phyloP scores from a whole-genome alignment of 106 monocot genomes.

The Phalaenopsis equestris region DNA sequence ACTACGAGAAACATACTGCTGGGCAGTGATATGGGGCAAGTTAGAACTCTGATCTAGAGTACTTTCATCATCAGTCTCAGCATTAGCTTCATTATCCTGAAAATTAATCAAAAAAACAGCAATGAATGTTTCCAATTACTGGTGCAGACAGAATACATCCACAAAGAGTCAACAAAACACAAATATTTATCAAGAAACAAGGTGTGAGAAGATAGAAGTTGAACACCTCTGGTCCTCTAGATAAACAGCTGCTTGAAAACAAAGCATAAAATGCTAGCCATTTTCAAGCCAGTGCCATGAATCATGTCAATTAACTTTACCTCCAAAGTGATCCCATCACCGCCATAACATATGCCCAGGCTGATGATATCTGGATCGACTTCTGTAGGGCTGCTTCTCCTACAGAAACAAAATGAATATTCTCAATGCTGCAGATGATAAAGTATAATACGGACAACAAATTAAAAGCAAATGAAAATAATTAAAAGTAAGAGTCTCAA shows the following conservation, averaged over 20 bases:
- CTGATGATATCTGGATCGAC: background rate
- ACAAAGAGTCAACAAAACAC: background rate
- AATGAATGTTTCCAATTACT: background rate
- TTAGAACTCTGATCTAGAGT: background rate
- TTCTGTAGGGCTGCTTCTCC: background rate
- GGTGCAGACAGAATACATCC: background rate
- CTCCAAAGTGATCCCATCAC: background rate
- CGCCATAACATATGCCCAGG: background rate
- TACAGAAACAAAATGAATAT: background rate
- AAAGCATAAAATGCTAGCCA: background rate
- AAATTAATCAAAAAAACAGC: background rate
- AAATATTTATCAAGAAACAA: constrained; percentile 3
- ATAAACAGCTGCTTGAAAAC: background rate
- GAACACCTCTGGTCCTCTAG: background rate
- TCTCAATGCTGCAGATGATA: constrained; percentile 8
- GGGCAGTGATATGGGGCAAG: constrained; percentile 17
- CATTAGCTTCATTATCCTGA: background rate
- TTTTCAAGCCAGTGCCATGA: background rate
- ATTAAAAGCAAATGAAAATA: background rate
- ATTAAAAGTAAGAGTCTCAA: background rate
- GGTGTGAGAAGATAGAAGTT: background rate
- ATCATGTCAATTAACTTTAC: background rate
- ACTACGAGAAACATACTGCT: constrained; percentile 61
- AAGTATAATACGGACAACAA: background rate
- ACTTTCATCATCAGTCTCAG: background rate